A percentile compares a stretch with the other conserved stretches of the same genome.
Conservation (phyloP, 1,284 basidiomycete genomes). For the Pyrrhoderma lamaoense region DNA sequence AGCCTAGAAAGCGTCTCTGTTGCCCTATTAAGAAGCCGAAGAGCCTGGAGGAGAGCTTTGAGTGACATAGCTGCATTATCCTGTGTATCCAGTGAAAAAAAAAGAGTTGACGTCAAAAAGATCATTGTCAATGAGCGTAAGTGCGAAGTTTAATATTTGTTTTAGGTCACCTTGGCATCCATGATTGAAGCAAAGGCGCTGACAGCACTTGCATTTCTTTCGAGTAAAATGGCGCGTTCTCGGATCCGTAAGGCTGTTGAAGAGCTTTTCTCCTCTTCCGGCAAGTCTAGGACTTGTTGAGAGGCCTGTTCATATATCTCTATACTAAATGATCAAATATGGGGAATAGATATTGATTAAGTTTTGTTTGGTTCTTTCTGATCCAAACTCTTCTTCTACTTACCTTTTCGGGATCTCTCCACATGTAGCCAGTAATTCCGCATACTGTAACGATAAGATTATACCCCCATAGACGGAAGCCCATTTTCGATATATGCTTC, state of each 20-base stretch:
- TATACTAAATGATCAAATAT: conserved; percentile 35
- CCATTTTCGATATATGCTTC: conserved; percentile 36
- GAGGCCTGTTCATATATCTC: conserved; percentile 53
- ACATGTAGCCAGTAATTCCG: conserved; percentile 54
- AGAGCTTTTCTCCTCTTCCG: conserved; percentile 34
- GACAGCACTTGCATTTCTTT: conserved; percentile 66
- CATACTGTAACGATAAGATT: conserved; percentile 56
- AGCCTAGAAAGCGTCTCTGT: conserved; percentile 64
- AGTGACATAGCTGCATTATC: conserved; percentile 58
- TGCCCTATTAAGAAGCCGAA: conserved; percentile 77
- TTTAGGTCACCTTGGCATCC: conserved; percentile 47
- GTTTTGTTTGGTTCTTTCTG: background rate
- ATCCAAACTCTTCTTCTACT: conserved; percentile 16
- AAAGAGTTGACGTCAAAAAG: conserved; percentile 6
- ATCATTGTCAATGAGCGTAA: too few species aligned
- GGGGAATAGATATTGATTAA: too few species aligned
- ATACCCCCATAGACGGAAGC: conserved; percentile 44
- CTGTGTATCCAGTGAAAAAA: conserved; percentile 32
- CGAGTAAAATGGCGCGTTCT: conserved; percentile 49
- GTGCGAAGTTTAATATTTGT: background rate
- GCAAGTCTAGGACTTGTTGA: conserved; percentile 34
- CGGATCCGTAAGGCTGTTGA: conserved; percentile 52
- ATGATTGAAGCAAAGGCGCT: conserved; percentile 63
- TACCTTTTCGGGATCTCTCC: conserved; percentile 63
- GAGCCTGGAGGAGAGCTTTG: conserved; percentile 57